phyloP scores from a whole-genome alignment of 345 rosid species.

The Punica granatum region DNA sequence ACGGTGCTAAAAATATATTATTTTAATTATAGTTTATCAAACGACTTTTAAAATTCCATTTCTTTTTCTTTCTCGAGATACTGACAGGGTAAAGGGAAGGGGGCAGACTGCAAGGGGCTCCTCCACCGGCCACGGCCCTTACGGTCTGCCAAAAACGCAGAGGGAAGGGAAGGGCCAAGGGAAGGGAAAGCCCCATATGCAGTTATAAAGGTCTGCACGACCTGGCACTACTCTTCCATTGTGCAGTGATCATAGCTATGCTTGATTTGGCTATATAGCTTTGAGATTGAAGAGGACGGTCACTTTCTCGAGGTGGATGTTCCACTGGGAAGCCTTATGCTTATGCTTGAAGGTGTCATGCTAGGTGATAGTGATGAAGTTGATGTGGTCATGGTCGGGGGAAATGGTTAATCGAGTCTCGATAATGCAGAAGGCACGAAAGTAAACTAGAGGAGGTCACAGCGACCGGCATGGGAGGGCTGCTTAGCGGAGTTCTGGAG shows the following conservation, averaged over 20 bases:
- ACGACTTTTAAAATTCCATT: too few relatives aligned
- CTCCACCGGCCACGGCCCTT: too few relatives aligned
- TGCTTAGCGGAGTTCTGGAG: slow-evolving; percentile 66
- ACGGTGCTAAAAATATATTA: too few relatives aligned
- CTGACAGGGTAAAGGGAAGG: too few relatives aligned
- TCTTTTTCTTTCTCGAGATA: too few relatives aligned
- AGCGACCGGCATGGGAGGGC: slow-evolving; percentile 59
- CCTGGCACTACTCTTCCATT: slow-evolving; percentile 76
- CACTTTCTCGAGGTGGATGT: slow-evolving; percentile 85
- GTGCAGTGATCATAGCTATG: slow-evolving; percentile 62
- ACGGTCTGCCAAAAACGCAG: too few relatives aligned
- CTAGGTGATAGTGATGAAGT: slow-evolving; percentile 69
- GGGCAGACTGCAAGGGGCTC: too few relatives aligned
- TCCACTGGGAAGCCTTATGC: slow-evolving; percentile 77
- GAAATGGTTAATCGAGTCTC: slow-evolving; percentile 96
- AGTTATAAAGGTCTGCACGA: slow-evolving; percentile 75
- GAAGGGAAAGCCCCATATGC: slow-evolving; percentile 77
- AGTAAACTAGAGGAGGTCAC: slow-evolving; percentile 73
- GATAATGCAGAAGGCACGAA: slow-evolving; percentile 60
- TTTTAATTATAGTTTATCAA: too few relatives aligned
- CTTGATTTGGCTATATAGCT: slow-evolving; percentile 82
- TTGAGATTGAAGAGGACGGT: slow-evolving; percentile 78
- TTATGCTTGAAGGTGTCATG: slow-evolving; percentile 81
- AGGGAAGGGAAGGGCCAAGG: too few relatives aligned
- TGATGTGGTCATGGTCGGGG: slow-evolving; percentile 68